Base-by-base conservation (phyloP, 2,329 filamentous ascomycete species). In the Mycosphaerelloides madeirae region DNA sequence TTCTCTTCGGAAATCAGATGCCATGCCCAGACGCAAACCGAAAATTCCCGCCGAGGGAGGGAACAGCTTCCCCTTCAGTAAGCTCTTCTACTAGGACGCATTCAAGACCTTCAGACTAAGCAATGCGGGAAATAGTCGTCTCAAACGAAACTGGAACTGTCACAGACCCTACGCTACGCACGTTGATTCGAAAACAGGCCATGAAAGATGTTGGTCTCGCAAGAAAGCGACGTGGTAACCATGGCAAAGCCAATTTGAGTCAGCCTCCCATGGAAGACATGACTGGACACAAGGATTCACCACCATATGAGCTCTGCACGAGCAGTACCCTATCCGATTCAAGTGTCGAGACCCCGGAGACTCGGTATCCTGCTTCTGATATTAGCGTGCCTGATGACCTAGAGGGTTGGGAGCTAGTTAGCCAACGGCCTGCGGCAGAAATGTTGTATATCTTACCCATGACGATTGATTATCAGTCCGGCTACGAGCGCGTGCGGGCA, bases 121-220 rank as follows among this genome's bases (percentile, higher is more conserved):
- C 22, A 25, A 6, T 25, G 6, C 9, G 31, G 15, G 31, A 5
- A 5, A 16, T 15, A 38, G 48, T 59, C 18, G 44, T 57, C 6
- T 51, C 49, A 7, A 49, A 47, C 20, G 56, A 55, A 19, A 55
- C 58, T 16, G 54, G 50, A 25, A 46, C 53, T 14, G 55, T 55
- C n/a, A 44, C 50, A 38, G 56, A 59, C 38, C 48, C 51, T 3
- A 44, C 49, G 2, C 41, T 54, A 1, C 45, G 59, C n/a, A 56
- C 48, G 6, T 43, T 64, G 16, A 68, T 69, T 20, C 57, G 66
- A 5, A 65, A 64, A 48, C 65, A 68, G 48, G 66, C 66, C 11
- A 69, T 68, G 66, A 64, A 60, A 42, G 65, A 65, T 44, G 61
- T 62, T 3, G 64, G 57, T 19, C 53, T 62, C 20, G 62, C 61